Conservation (phyloP, 2,329 filamentous ascomycete species). For the Venturia pyrina region DNA sequence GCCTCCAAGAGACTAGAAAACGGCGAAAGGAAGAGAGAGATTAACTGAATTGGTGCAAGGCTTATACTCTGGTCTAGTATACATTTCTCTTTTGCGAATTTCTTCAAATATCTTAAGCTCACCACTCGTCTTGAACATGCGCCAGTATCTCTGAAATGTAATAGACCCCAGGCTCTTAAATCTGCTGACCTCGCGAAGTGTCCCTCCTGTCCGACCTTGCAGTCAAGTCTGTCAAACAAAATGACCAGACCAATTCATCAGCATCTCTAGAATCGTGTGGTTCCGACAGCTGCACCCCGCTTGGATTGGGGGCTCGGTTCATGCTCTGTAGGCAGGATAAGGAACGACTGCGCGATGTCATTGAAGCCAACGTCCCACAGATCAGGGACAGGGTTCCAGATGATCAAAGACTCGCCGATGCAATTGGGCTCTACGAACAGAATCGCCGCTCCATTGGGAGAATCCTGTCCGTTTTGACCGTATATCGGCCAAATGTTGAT, state of each 20-base stretch:
- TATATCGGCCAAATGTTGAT: background rate
- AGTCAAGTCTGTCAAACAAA: background rate
- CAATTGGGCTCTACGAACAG: background rate
- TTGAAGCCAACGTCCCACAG: background rate
- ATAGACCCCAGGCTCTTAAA: too few species aligned
- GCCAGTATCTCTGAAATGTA: background rate
- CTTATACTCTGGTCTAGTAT: too few species aligned
- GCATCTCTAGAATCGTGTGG: background rate
- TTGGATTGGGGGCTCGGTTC: background rate
- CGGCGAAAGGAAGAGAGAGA: too few species aligned
- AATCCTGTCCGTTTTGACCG: background rate
- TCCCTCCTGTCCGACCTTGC: background rate
- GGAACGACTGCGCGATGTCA: background rate
- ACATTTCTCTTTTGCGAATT: too few species aligned
- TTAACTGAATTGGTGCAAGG: too few species aligned
- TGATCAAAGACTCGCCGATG: background rate
- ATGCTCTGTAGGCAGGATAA: background rate
- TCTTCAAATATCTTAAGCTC: too few species aligned
- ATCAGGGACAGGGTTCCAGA: background rate
- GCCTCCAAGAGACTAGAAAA: too few species aligned
- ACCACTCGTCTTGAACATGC: too few species aligned
- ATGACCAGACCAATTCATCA: background rate
- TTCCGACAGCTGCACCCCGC: background rate
- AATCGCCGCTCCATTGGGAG: background rate
- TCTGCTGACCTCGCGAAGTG: background rate